A percentile compares a stretch with the other conserved stretches of the same genome.
phyloP scores from a whole-genome alignment of 169 alveolate genomes.

The Plasmodium chabaudi region DNA sequence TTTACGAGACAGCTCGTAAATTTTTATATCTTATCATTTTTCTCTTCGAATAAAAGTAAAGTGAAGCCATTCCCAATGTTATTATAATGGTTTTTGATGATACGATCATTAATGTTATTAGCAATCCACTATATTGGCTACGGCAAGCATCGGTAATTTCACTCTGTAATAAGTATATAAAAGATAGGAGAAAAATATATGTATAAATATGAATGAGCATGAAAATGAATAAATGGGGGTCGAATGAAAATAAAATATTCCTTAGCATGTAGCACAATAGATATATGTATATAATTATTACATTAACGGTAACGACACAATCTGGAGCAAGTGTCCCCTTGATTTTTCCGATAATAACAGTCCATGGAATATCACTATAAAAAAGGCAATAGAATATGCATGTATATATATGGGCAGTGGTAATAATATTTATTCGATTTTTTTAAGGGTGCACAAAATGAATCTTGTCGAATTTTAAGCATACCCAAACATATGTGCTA shows the following conservation, averaged over 20 bases:
- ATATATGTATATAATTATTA: background rate
- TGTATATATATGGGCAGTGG: background rate
- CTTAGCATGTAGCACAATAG: background rate
- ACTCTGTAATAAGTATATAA: constrained; percentile 25
- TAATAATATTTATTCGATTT: background rate
- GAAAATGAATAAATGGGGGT: too few species aligned
- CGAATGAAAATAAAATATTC: too few species aligned
- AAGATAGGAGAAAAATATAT: background rate
- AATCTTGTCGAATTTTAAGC: too few species aligned
- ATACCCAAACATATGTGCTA: constrained; percentile 59
- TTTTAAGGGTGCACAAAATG: background rate
- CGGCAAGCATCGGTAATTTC: constrained; percentile 38
- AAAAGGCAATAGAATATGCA: background rate
- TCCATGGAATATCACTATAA: constrained; percentile 65
- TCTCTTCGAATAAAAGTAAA: constrained; percentile 27
- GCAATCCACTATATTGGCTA: constrained; percentile 29
- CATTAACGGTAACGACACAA: constrained; percentile 62
- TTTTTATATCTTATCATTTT: constrained; percentile 19
- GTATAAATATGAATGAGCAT: too few species aligned
- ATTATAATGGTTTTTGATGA: constrained; percentile 43
- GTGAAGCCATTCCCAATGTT: constrained; percentile 20
- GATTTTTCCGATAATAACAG: constrained; percentile 45
- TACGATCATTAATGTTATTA: constrained; percentile 24
- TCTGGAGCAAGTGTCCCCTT: constrained; percentile 64
- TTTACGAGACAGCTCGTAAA: background rate